These are phyloP conservation scores for Colletotrichum chlorophyti DNA, from an alignment of 2,329 filamentous ascomycete genomes.

Conservation along the genomic window DNA sequence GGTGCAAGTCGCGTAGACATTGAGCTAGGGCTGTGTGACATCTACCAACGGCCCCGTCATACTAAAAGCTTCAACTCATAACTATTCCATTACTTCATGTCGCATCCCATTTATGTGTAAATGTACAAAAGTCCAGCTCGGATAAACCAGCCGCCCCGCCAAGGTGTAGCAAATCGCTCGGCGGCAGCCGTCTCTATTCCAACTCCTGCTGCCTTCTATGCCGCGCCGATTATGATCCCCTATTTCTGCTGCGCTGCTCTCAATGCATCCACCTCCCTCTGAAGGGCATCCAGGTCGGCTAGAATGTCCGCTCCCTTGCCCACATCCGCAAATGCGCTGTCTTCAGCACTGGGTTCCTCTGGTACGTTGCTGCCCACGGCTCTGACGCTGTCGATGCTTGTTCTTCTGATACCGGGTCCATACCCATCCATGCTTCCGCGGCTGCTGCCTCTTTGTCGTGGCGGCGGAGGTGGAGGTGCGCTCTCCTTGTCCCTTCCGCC, in stretches of 20 bases:
- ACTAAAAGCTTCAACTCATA: constrained; percentile 5
- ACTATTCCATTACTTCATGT: constrained; percentile 29
- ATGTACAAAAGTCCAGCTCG: constrained; percentile 17
- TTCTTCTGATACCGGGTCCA: constrained; percentile 33
- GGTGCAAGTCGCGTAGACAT: too few relatives aligned
- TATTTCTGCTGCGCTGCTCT: constrained; percentile 47
- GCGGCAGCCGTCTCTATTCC: constrained; percentile 7
- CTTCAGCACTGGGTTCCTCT: constrained; percentile 31
- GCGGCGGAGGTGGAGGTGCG: constrained; percentile 56
- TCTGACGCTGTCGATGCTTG: constrained; percentile 39
- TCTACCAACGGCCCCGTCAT: not conserved
- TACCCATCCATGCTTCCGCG: constrained; percentile 48
- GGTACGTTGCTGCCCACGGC: constrained; percentile 36
- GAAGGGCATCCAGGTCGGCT: constrained; percentile 74
- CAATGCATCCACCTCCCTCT: constrained; percentile 77
- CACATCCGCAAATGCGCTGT: constrained; percentile 31
- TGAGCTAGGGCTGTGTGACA: too few relatives aligned
- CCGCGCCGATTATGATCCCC: constrained; percentile 7
- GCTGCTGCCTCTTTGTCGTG: constrained; percentile 54
- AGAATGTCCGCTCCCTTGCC: constrained; percentile 65
- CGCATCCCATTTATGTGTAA: constrained; percentile 19
- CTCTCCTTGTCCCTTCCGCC: constrained; percentile 20
- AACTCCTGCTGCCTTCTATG: constrained; percentile 15
- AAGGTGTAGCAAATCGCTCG: not conserved
- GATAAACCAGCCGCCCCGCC: constrained; percentile 13